A percentile compares a stretch with the other conserved stretches of the same genome.
Conservation (phyloP, 495 filamentous ascomycete genomes). For the Trichoderma reesei region DNA sequence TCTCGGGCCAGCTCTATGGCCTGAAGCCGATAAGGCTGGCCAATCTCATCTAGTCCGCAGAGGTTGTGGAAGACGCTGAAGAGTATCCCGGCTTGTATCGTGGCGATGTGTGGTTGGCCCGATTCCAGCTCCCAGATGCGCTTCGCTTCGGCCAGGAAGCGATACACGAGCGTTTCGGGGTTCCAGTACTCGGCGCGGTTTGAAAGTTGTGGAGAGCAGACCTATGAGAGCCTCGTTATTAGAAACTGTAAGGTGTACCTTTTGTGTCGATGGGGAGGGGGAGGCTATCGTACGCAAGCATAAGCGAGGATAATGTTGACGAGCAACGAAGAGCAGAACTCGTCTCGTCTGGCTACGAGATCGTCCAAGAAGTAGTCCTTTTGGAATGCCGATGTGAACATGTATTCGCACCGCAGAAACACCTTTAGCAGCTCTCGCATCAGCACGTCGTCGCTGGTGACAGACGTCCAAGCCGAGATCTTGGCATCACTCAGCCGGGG, state of each 20-base stretch:
- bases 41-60: conserved; percentile 19
- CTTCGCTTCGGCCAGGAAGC: background rate
- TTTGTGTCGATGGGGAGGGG: background rate
- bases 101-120: background rate
- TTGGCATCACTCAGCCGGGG: conserved; percentile 7
- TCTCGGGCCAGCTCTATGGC: background rate
- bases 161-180: background rate
- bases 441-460: conserved; percentile 19
- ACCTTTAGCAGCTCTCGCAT: conserved; percentile 17
- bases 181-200: background rate
- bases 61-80: conserved; percentile 12
- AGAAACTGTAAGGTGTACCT: too few species aligned
- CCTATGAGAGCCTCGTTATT: background rate
- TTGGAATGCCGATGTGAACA: conserved; percentile 20
- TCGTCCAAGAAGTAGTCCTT: conserved; percentile 24
- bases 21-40: background rate
- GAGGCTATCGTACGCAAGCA: conserved; percentile 19
- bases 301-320: conserved; percentile 22
- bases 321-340: conserved; percentile 23
- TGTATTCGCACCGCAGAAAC: conserved; percentile 18
- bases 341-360: conserved; percentile 13
- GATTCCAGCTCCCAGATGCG: background rate
- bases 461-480: conserved; percentile 22
- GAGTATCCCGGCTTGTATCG: background rate
- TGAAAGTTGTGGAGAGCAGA: background rate